These are phyloP conservation scores for Colletotrichum abscissum DNA, from an alignment of 2,329 filamentous ascomycete genomes.

Conservation along the genomic window DNA sequence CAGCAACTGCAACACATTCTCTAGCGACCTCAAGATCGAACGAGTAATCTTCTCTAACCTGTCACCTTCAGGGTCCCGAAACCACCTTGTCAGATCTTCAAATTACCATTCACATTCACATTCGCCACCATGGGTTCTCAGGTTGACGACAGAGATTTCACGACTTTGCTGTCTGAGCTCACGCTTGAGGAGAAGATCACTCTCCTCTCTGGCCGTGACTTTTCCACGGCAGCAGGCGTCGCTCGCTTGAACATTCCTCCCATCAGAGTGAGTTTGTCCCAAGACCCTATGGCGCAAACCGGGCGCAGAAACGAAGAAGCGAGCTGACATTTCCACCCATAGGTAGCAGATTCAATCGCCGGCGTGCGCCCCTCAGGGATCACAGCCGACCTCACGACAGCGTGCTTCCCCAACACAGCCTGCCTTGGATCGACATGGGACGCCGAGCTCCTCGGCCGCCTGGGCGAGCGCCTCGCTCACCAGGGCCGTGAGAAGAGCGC, in stretches of 20 bases:
- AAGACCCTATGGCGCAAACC: background rate
- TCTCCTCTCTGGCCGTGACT: slow-evolving; percentile 33
- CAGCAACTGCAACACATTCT: background rate
- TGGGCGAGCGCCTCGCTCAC: slow-evolving; percentile 33
- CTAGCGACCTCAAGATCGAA: background rate
- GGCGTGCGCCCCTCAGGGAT: slow-evolving; percentile 33
- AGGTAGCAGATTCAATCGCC: slow-evolving; percentile 36
- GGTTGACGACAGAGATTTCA: slow-evolving; percentile 24
- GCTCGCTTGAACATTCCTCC: slow-evolving; percentile 32
- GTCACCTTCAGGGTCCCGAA: background rate
- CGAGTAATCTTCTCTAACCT: too few relatives aligned
- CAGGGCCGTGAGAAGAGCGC: slow-evolving; percentile 66
- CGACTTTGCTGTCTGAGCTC: slow-evolving; percentile 17
- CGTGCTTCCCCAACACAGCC: slow-evolving; percentile 36
- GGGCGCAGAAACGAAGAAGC: background rate
- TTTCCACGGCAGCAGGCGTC: slow-evolving; percentile 35
- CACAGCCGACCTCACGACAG: slow-evolving; percentile 32
- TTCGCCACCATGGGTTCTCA: slow-evolving; percentile 9
- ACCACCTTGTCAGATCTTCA: background rate
- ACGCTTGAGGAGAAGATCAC: slow-evolving; percentile 31
- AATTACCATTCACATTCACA: too few relatives aligned
- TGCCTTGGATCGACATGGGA: slow-evolving; percentile 38
- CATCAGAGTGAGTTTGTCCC: slow-evolving; percentile 5
- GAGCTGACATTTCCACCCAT: background rate
- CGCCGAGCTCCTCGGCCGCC: slow-evolving; percentile 27